These are phyloP conservation scores for Kalanchoe fedtschenkoi DNA, from an alignment of 164 flowering plant genomes.

Conservation along the genomic window DNA sequence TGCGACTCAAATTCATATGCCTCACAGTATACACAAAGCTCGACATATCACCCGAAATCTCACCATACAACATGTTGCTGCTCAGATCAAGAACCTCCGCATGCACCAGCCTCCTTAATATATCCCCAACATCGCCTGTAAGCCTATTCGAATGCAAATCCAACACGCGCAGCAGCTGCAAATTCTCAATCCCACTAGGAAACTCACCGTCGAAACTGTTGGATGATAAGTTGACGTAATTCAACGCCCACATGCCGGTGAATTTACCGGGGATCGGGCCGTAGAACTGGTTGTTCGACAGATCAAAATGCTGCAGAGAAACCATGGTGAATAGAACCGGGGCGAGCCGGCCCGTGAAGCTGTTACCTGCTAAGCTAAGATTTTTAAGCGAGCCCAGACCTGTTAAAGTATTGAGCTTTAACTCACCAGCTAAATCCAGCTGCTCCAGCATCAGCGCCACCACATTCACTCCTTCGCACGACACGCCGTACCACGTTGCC, in stretches of 20 bases:
- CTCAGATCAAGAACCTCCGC: slow-evolving; percentile 76
- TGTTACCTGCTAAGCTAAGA: slow-evolving; percentile 60
- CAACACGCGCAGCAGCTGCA: slow-evolving; percentile 62
- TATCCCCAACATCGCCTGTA: slow-evolving; percentile 40
- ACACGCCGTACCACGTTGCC: slow-evolving; percentile 48
- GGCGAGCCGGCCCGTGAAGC: slow-evolving; percentile 25
- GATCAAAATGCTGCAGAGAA: not conserved
- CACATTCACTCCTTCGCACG: slow-evolving; percentile 36
- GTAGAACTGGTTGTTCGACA: slow-evolving; percentile 1
- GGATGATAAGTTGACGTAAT: slow-evolving; percentile 54
- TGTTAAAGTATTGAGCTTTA: slow-evolving; percentile 56
- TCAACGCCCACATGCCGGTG: slow-evolving; percentile 52
- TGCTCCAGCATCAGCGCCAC: slow-evolving; percentile 34
- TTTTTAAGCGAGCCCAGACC: slow-evolving; percentile 45
- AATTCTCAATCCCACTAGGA: slow-evolving; percentile 45
- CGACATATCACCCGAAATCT: slow-evolving; percentile 39
- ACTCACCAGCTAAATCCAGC: slow-evolving; percentile 52
- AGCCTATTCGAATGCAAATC: slow-evolving; percentile 63
- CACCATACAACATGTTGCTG: slow-evolving; percentile 52
- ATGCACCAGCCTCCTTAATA: slow-evolving; percentile 48
- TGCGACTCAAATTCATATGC: slow-evolving; percentile 55
- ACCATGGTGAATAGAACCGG: not conserved
- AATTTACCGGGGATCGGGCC: slow-evolving; percentile 67
- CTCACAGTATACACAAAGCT: slow-evolving; percentile 43
- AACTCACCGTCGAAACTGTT: slow-evolving; percentile 55